These are phyloP conservation scores for Catharanthus roseus DNA, from an alignment of 257 asterid genomes.

Conservation along the genomic window DNA sequence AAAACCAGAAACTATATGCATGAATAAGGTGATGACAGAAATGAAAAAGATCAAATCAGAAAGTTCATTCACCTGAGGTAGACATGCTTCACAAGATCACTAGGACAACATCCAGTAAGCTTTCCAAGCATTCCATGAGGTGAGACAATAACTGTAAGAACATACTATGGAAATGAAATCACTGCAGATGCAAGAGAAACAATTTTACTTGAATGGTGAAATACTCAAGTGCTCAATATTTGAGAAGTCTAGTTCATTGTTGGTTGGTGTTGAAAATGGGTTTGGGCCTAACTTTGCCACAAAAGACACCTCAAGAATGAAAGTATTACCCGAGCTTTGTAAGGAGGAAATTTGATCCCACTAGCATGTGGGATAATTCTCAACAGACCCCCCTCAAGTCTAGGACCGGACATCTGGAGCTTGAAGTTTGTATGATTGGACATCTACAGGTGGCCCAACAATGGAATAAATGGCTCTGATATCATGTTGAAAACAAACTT, in stretches of 20 bases:
- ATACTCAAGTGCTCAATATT: neutral
- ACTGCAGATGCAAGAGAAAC: neutral
- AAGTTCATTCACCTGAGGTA: slow-evolving; percentile 61
- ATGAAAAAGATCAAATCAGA: slow-evolving; percentile 2
- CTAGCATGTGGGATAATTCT: too few relatives aligned
- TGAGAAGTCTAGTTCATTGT: neutral
- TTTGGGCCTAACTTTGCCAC: too few relatives aligned
- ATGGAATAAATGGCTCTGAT: too few relatives aligned
- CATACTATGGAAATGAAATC: slow-evolving; percentile 12
- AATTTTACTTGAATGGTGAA: neutral
- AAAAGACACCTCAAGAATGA: too few relatives aligned
- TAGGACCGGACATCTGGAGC: too few relatives aligned
- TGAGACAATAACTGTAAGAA: slow-evolving; percentile 74
- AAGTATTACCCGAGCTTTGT: too few relatives aligned
- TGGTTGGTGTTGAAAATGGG: too few relatives aligned
- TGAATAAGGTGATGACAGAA: neutral
- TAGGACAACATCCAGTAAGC: slow-evolving; percentile 87
- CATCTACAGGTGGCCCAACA: too few relatives aligned
- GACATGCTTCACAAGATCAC: slow-evolving; percentile 95
- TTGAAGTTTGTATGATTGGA: too few relatives aligned
- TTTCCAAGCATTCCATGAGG: slow-evolving; percentile 99
- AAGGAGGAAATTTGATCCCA: too few relatives aligned
- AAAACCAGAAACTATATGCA: neutral
- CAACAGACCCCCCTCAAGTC: too few relatives aligned
- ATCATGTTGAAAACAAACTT: too few relatives aligned